A percentile compares a stretch with the other conserved stretches of the same genome.
These are phyloP conservation scores for Dianthus caryophyllus DNA, from an alignment of 148 eudicot species.

Conservation along the genomic window DNA sequence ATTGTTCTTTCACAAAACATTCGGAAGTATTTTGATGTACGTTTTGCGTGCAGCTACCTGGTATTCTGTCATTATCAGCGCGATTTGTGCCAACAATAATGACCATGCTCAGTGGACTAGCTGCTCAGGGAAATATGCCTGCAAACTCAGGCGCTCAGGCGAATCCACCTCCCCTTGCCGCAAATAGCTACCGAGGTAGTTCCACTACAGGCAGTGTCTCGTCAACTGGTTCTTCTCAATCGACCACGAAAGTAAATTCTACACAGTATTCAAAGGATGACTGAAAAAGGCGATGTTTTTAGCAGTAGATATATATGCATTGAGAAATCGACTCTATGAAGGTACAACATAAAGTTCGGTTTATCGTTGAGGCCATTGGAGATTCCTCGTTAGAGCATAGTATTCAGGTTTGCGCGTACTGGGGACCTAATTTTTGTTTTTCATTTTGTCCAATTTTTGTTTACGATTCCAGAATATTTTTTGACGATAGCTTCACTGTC, in stretches of 20 bases:
- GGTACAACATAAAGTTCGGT: neutral
- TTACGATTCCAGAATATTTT: neutral
- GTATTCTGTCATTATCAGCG: slow-evolving; percentile 73
- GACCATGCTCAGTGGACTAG: slow-evolving; percentile 77
- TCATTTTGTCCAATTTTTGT: neutral
- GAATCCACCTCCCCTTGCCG: slow-evolving; percentile 38
- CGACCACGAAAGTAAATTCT: slow-evolving; percentile 51
- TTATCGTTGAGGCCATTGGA: neutral
- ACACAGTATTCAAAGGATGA: slow-evolving; percentile 51
- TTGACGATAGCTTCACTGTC: neutral
- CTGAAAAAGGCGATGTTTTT: slow-evolving; percentile 27
- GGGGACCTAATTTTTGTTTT: neutral
- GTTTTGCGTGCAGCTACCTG: slow-evolving; percentile 67
- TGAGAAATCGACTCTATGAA: neutral
- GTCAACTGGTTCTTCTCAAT: slow-evolving; percentile 65
- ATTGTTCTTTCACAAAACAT: too few relatives aligned
- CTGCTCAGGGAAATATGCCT: slow-evolving; percentile 66
- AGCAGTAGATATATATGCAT: neutral
- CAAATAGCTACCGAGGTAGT: slow-evolving; percentile 37
- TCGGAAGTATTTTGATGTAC: slow-evolving; percentile 9
- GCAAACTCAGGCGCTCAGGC: slow-evolving; percentile 44
- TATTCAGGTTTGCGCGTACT: too few relatives aligned
- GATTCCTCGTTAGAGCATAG: neutral
- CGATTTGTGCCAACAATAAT: slow-evolving; percentile 80
- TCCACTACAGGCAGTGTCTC: slow-evolving; percentile 35